phyloP scores from a whole-genome alignment of 345 rosid species.

The Schrenkiella parvula region DNA sequence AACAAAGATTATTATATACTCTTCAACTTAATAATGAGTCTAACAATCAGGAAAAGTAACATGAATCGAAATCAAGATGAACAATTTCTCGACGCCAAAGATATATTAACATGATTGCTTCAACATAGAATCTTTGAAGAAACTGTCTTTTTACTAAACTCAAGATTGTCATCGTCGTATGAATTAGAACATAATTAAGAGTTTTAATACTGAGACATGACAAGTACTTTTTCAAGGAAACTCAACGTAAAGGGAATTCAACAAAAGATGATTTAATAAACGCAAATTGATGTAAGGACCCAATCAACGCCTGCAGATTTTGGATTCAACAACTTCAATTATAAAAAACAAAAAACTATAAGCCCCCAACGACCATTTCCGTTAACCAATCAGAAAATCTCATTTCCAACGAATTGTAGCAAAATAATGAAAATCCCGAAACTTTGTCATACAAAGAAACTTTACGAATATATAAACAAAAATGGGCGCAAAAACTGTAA shows the following conservation, averaged over 20 bases:
- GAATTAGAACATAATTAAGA: background rate
- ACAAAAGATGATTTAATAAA: background rate
- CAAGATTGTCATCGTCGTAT: background rate
- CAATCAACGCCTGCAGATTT: background rate
- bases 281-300: background rate
- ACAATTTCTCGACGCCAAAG: background rate
- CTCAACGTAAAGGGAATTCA: background rate
- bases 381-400: constrained; percentile 1
- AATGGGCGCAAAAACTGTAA: background rate
- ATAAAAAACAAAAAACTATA: too few species aligned
- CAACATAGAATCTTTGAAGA: background rate
- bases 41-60: background rate
- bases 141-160: background rate
- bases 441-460: background rate
- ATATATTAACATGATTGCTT: background rate
- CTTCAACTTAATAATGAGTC: constrained; percentile 4
- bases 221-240: background rate
- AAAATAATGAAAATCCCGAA: background rate
- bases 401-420: background rate
- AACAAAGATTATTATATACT: background rate
- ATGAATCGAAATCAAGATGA: background rate
- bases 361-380: too few species aligned
- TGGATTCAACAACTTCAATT: background rate
- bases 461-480: background rate
- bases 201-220: background rate